Percentiles rank a stretch among this genome's conserved stretches.
phyloP scores from a whole-genome alignment of 768 basidiomycete genomes.

The Trametes punicea region DNA sequence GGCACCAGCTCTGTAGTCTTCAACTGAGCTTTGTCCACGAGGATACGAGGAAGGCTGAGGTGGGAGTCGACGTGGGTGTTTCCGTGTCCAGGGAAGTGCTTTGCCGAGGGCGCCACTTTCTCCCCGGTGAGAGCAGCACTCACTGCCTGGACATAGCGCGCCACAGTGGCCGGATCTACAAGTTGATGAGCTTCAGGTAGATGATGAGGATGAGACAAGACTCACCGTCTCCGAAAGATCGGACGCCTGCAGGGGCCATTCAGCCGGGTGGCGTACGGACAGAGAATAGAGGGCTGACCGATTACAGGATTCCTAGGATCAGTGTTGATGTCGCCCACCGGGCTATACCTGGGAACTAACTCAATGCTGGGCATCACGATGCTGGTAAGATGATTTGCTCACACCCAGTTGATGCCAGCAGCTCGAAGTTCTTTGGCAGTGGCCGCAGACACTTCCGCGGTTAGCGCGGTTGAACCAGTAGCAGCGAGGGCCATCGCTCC shows the following conservation, averaged over 20 bases:
- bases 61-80: conserved; percentile 74
- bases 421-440: conserved; percentile 54
- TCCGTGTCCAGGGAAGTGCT: conserved; percentile 76
- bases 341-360: conserved; percentile 36
- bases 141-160: conserved; percentile 45
- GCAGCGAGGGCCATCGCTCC: conserved; percentile 73
- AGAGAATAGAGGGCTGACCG: conserved; percentile 36
- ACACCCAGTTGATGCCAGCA: conserved; percentile 70
- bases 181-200: not conserved
- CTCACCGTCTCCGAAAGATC: conserved; percentile 68
- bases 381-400: conserved; percentile 18
- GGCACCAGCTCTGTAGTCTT: conserved; percentile 52
- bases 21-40: conserved; percentile 44
- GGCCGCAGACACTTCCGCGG: conserved; percentile 46
- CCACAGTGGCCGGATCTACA: conserved; percentile 53
- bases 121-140: conserved; percentile 44
- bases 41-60: conserved; percentile 58
- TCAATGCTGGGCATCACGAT: not conserved
- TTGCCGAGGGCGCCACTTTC: conserved; percentile 57
- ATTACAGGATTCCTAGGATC: conserved; percentile 70
- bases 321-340: conserved; percentile 72
- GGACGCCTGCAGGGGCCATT: conserved; percentile 43
- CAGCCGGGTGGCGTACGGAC: not conserved
- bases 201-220: not conserved
- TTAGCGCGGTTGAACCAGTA: conserved; percentile 41